Conservation (phyloP, 805 yeast species). For the Brettanomyces bruxellensis region DNA sequence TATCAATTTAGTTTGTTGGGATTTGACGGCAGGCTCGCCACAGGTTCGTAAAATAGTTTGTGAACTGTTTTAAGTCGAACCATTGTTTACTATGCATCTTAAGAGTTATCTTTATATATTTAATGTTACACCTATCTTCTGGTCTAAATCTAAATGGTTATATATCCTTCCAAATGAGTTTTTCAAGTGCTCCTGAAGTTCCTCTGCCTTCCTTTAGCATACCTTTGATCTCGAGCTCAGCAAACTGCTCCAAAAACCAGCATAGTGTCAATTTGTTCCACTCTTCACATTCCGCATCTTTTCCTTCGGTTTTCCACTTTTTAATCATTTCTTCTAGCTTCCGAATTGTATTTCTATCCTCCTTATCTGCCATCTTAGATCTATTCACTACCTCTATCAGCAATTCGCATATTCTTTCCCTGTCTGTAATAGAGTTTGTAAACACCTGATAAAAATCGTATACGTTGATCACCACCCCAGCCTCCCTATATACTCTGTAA, state of each 20-base stretch:
- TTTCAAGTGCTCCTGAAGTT: slow-evolving; percentile 60
- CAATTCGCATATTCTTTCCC: slow-evolving; percentile 10
- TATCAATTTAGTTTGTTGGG: background rate
- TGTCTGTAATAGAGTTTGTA: slow-evolving; percentile 23
- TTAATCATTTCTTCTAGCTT: slow-evolving; percentile 1
- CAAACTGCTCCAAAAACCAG: slow-evolving; percentile 68
- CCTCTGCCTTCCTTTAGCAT: slow-evolving; percentile 51
- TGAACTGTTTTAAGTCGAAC: too few species aligned
- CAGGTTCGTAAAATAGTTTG: too few species aligned
- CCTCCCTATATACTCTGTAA: slow-evolving; percentile 69
- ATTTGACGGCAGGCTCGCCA: too few species aligned
- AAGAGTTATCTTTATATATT: background rate
- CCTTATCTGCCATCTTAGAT: background rate
- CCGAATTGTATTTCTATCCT: background rate
- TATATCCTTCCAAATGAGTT: slow-evolving; percentile 61
- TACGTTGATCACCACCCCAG: slow-evolving; percentile 44
- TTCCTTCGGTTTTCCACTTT: slow-evolving; percentile 16
- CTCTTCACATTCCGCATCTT: slow-evolving; percentile 28
- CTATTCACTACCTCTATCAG: slow-evolving; percentile 5
- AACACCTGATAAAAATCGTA: slow-evolving; percentile 28
- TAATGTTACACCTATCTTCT: background rate
- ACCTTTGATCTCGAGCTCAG: slow-evolving; percentile 64
- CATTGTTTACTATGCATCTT: too few species aligned
- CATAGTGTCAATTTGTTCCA: slow-evolving; percentile 62
- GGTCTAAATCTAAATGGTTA: slow-evolving; percentile 15